Evolutionary conservation across 768 basidiomycete genomes (phyloP).

Genomic region (Pisolithus orientalis): DNA sequence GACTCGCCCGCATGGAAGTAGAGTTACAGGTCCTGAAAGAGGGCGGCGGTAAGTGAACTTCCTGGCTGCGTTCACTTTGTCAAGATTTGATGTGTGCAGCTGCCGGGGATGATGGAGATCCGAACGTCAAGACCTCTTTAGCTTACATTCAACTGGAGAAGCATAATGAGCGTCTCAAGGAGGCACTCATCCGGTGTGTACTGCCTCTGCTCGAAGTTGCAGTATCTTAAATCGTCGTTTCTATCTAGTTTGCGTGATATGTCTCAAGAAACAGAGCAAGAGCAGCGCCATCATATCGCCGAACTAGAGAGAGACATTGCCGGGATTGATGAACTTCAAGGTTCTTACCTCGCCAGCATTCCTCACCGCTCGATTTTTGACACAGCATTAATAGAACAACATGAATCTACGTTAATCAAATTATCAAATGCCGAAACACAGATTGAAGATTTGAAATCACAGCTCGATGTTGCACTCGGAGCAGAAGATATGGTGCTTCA

Average conservation of each 20-base stretch:
- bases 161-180: constrained; percentile 93
- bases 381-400: constrained; percentile 48
- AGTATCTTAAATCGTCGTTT: neutral
- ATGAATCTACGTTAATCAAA: constrained; percentile 73
- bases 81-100: constrained; percentile 5
- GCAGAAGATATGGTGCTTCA: constrained; percentile 96
- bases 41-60: constrained; percentile 29
- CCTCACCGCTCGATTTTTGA: neutral
- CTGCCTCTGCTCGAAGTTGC: neutral
- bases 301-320: constrained; percentile 90
- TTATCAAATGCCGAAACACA: constrained; percentile 86
- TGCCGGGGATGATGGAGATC: constrained; percentile 23
- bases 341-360: constrained; percentile 32
- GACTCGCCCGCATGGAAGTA: constrained; percentile 70
- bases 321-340: constrained; percentile 72
- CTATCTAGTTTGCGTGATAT: constrained; percentile 73
- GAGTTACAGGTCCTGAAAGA: constrained; percentile 77
- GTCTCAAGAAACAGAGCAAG: constrained; percentile 80
- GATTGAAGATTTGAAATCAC: constrained; percentile 88
- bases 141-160: constrained; percentile 87
- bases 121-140: constrained; percentile 48
- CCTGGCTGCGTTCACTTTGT: constrained; percentile 5
- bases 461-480: constrained; percentile 91
- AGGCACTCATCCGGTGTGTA: constrained; percentile 77
- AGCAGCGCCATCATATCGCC: constrained; percentile 68